phyloP scores from a whole-genome alignment of 2,329 filamentous ascomycete genomes.

The Cladosporium sp. region DNA sequence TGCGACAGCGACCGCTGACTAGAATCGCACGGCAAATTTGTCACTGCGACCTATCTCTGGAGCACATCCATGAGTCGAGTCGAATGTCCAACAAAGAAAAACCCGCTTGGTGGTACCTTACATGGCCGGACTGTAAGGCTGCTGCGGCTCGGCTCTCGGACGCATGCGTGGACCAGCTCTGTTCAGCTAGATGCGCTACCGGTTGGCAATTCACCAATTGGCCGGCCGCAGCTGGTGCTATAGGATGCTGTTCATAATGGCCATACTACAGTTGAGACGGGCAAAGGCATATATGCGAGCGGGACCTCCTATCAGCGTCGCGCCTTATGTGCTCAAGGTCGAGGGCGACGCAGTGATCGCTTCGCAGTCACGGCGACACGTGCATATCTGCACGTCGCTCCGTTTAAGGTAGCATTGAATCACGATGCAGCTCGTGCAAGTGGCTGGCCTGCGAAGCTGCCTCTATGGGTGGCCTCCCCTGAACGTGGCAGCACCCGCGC shows the following conservation, averaged over 20 bases:
- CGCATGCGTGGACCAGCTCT: not conserved
- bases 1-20: not conserved
- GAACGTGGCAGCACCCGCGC: not conserved
- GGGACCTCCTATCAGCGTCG: not conserved
- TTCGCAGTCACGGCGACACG: not conserved
- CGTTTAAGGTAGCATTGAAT: constrained; percentile 7
- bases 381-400: constrained; percentile 2
- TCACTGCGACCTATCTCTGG: too few relatives aligned
- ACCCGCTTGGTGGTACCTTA: not conserved
- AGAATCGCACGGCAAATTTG: too few relatives aligned
- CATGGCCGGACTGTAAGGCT: not conserved
- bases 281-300: not conserved
- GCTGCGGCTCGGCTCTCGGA: not conserved
- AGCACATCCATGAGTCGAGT: too few relatives aligned
- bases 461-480: not conserved
- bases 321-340: not conserved
- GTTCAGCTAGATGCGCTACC: not conserved
- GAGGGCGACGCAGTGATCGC: not conserved
- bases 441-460: constrained; percentile 3
- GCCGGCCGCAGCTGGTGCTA: not conserved
- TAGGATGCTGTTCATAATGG: not conserved
- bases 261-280: not conserved
- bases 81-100: too few relatives aligned
- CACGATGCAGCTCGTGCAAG: constrained; percentile 7
- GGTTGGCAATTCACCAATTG: not conserved